Percentiles rank a stretch among this genome's conserved stretches.
These are phyloP conservation scores for Aspergillus jensenii DNA, from an alignment of 2,329 filamentous ascomycete genomes.

Conservation along the genomic window DNA sequence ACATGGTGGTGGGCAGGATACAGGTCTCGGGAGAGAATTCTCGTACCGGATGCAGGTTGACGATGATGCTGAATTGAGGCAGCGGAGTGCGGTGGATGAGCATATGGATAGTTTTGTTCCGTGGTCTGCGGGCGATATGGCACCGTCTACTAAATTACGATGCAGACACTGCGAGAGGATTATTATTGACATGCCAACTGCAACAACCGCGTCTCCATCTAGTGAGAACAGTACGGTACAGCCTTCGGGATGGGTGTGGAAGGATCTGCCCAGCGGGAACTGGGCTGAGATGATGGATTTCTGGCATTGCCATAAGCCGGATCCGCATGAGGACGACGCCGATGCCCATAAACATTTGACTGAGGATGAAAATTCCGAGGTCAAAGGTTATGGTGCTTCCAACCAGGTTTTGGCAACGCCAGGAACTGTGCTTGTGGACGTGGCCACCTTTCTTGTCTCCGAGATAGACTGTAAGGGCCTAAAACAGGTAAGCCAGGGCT, in stretches of 20 bases:
- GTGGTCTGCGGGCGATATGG: slow-evolving; percentile 42
- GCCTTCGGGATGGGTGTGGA: slow-evolving; percentile 63
- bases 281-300: slow-evolving; percentile 99
- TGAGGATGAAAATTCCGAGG: slow-evolving; percentile 50
- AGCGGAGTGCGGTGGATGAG: slow-evolving; percentile 19
- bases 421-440: slow-evolving; percentile 75
- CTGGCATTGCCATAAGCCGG: slow-evolving; percentile 97
- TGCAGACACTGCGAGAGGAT: slow-evolving; percentile 39
- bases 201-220: background rate
- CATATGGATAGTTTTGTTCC: slow-evolving; percentile 34
- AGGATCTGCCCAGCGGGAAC: slow-evolving; percentile 90
- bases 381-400: slow-evolving; percentile 80
- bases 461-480: slow-evolving; percentile 62
- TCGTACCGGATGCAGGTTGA: slow-evolving; percentile 56
- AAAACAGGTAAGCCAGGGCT: slow-evolving; percentile 33
- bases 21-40: slow-evolving; percentile 39
- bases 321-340: slow-evolving; percentile 47
- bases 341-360: slow-evolving; percentile 27
- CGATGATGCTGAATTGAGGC: slow-evolving; percentile 24
- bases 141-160: slow-evolving; percentile 28
- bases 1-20: background rate
- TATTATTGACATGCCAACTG: slow-evolving; percentile 25
- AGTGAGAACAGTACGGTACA: background rate
- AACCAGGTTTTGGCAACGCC: slow-evolving; percentile 67
- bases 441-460: slow-evolving; percentile 71